Base-by-base conservation (phyloP, 2,329 filamentous ascomycete species). In the Penicillium sclerotiorum region DNA sequence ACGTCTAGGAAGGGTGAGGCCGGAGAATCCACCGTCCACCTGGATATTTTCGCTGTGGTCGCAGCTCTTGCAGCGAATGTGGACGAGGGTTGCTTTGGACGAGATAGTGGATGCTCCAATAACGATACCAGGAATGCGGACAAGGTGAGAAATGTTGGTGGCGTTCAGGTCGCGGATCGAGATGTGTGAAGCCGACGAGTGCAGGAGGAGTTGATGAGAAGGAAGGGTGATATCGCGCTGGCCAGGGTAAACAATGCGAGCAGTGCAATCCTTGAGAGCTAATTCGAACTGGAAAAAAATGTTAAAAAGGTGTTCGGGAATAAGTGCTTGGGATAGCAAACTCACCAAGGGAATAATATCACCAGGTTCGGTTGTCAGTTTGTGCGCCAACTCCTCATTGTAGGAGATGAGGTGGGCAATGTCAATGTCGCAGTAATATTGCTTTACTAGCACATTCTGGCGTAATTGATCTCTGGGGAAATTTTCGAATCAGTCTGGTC, bases 91-190 rank as follows among this genome's bases (percentile, higher is more conserved):
- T 5, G 94, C 90, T 77, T 99, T 97, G 11, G 93, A 97, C 2
- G 92, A 96, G 71, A 97, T 87, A 15, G 95, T 95, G 1, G 93
- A 96, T 39, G 94, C 94, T 39, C 94, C 93, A 58, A 99, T 99
- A 52, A 99, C 90, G 58, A 99, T 99, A 43, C 94, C 95, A 1
- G 94, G 94, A 49, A 99, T 95, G 49, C 93, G 85, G 32, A 99
- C 93, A n/a, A 99, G 86, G 61, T 91, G 87, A 5, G 93, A 91
- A 60, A 99, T 95, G 56, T 90, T 93, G 56, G 89, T 87, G 8
- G 94, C 95, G 63, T 95, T 94, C 32, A 99, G 82, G 60, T 96
- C 91, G 58, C 94, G 88, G 62, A 99, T 97, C 0, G 93, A 94
- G 23, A 92, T 90, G 69, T 95, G 86, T 45, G 93, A 87, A 57